Conservation (phyloP, 192 early-diverging fungal species). For the Allomyces arbusculus region DNA sequence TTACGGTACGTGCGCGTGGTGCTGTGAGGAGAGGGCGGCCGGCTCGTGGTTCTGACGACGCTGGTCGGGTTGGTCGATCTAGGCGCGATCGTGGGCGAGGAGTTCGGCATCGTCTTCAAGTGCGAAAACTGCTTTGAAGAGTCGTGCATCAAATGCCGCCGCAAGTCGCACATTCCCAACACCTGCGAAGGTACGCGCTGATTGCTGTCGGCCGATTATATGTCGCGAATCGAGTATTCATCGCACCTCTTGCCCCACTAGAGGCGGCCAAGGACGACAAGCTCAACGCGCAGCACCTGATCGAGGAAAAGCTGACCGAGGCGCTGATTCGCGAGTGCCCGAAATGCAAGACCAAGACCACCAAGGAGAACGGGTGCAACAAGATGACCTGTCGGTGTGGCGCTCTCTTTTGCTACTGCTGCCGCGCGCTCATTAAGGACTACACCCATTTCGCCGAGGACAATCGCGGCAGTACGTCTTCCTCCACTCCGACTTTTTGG, state of each 20-base stretch:
- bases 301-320: conserved; percentile 34
- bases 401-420: conserved; percentile 22
- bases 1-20: not conserved
- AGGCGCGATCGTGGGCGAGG: not conserved
- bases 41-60: not conserved
- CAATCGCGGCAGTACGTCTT: too few species aligned
- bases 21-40: not conserved
- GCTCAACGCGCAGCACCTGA: conserved; percentile 18
- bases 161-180: not conserved
- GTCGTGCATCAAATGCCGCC: not conserved
- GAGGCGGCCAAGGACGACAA: conserved; percentile 19
- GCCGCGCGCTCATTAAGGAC: conserved; percentile 20
- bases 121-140: not conserved
- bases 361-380: conserved; percentile 25
- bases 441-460: conserved; percentile 25
- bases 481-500: too few species aligned
- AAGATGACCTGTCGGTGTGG: conserved; percentile 33
- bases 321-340: conserved; percentile 30
- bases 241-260: too few species aligned
- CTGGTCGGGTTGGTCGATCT: not conserved
- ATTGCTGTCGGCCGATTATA: too few species aligned
- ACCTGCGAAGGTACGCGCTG: not conserved
- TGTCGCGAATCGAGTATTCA: too few species aligned
- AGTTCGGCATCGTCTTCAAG: not conserved
- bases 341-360: conserved; percentile 21